Conservation (phyloP, 1,284 basidiomycete species). For the Earliella scabrosa region DNA sequence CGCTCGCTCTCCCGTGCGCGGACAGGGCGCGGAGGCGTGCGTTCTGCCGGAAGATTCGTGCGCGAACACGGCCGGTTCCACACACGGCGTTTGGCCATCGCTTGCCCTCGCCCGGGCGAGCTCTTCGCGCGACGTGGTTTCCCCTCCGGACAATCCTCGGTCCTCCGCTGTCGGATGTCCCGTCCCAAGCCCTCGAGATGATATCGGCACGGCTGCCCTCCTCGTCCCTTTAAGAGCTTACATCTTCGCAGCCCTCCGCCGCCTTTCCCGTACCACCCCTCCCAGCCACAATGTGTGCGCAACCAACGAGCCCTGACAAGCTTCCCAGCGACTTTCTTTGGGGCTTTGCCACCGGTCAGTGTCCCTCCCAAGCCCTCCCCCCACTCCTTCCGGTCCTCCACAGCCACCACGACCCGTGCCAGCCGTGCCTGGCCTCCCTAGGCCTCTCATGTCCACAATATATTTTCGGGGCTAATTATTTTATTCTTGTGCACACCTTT, state of each 20-base stretch:
- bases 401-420: neutral
- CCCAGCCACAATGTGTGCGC: conserved; percentile 27
- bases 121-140: no score
- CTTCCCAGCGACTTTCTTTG: conserved; percentile 65
- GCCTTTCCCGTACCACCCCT: conserved; percentile 27
- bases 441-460: no score
- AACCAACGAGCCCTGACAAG: conserved; percentile 28
- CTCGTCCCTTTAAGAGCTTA: conserved; percentile 31
- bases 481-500: no score
- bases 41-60: conserved; percentile 17
- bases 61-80: conserved; percentile 17
- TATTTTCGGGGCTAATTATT: no score
- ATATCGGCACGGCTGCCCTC: conserved; percentile 33
- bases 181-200: conserved; percentile 35
- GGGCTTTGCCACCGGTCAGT: conserved; percentile 71
- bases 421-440: no score
- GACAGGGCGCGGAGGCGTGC: neutral
- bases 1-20: no score
- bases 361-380: conserved; percentile 2
- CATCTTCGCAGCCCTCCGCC: conserved; percentile 24
- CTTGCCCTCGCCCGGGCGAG: no score
- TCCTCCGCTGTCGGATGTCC: conserved; percentile 34
- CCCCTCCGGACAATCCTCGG: conserved; percentile 37
- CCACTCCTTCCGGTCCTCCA: no score
- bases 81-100: conserved; percentile 12